Evolutionary conservation across 352 stramenopile genomes (phyloP).

Genomic region (Globisporangium echinulatum): DNA sequence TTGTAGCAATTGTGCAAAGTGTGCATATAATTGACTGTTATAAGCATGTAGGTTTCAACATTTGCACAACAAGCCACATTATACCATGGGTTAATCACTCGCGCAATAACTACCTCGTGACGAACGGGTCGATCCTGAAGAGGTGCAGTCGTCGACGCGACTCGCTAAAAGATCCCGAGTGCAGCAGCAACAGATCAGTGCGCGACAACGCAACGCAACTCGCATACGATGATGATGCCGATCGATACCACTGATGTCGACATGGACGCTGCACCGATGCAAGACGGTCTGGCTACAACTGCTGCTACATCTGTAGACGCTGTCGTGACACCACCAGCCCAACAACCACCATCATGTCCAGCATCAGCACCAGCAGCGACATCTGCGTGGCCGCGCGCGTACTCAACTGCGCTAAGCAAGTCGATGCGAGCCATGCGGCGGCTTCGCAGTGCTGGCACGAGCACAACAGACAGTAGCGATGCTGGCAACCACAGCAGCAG

Average conservation of each 20-base stretch:
- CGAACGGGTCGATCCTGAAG: slow-evolving; percentile 3
- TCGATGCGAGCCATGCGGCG: slow-evolving; percentile 47
- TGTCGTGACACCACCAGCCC: neutral
- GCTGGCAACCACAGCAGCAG: neutral
- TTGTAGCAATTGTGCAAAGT: too few relatives aligned
- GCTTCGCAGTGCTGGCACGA: neutral
- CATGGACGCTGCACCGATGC: neutral
- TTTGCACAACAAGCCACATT: neutral
- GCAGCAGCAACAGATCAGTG: too few relatives aligned
- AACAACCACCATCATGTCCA: neutral
- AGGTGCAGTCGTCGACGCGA: neutral
- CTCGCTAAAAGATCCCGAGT: too few relatives aligned
- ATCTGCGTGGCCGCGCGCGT: slow-evolving; percentile 14
- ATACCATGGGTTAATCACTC: too few relatives aligned
- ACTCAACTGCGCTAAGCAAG: slow-evolving; percentile 40
- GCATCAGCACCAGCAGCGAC: neutral
- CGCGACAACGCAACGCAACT: neutral
- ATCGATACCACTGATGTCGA: slow-evolving; percentile 6
- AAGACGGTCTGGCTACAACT: neutral
- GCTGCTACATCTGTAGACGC: slow-evolving; percentile 2
- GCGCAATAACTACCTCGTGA: too few relatives aligned
- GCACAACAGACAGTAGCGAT: neutral
- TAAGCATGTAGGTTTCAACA: neutral
- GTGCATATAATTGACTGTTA: too few relatives aligned
- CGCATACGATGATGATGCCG: slow-evolving; percentile 5